Evolutionary conservation across 208 protist species (phyloP), one percentile per base, ranked within the genome.

Genomic region (Trypanosoma congolense): DNA sequence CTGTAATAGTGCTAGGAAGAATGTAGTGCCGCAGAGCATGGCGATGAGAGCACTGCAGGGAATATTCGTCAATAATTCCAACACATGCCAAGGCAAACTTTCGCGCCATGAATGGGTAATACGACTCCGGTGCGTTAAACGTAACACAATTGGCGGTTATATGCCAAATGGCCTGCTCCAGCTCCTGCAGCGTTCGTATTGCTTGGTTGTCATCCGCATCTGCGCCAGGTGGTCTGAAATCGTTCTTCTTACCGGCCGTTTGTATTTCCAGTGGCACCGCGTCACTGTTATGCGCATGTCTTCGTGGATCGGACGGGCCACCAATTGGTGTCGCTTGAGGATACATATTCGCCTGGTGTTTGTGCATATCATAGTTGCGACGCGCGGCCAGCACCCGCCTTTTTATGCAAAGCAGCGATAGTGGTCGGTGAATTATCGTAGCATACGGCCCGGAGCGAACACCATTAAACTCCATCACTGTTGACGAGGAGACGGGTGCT

Each of bases 401-500:
- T 35, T 83, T 83, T 35, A 89, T 75, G 54, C 65, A 54, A 3
- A 68, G 65, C 19, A 92, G 64, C 25, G 70, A 86, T 40, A 86
- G 45, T 10, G 85, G 80, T 4, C 46, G 50, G 19, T 54, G 61
- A 24, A 92, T 67, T 47, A 90, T 70, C 18, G 62, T 77, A 41
- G 53, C 48, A 44, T 92, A 92, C 6, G 79, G 67, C 2, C 69
- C 77, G 19, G 76, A 75, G 19, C 74, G 79, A 29, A 82, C 72
- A n/a, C 75, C 80, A 53, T 87, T 80, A 65, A 83, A 88, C 71
- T 90, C 78, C 85, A 92, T 88, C 25, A 90, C 78, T 22, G 85
- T 89, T 12, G 70, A 56, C 6, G 75, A 66, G 24, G 66, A 66
- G 44, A 92, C 81, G 0, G 77, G 73, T 9, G 50, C 51, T 29